Percentiles rank a stretch among this genome's conserved stretches.
Evolutionary conservation across 148 eudicot species (phyloP).

Genomic region (Rhododendron henanense): DNA sequence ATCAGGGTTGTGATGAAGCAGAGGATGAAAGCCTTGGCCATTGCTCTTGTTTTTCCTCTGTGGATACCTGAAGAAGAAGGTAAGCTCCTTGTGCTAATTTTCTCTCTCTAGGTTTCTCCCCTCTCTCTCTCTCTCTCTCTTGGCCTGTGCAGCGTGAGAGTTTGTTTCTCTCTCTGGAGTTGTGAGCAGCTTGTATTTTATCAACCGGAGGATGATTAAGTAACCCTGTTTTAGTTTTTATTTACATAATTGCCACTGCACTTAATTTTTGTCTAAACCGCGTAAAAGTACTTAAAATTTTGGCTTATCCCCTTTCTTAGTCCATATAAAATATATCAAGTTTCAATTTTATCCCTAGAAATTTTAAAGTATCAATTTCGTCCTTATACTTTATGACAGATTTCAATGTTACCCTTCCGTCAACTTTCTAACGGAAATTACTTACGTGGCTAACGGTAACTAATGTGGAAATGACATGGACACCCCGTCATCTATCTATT

Average conservation of each 20-base stretch:
- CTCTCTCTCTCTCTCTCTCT: not conserved
- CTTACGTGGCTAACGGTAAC: no score
- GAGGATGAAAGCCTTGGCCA: not conserved
- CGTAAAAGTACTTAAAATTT: not conserved
- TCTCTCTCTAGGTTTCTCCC: not conserved
- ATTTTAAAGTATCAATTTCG: no score
- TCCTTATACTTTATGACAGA: no score
- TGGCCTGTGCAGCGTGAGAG: no score
- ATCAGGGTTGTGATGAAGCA: slow-evolving; percentile 2
- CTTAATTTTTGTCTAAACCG: not conserved
- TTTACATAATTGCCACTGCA: slow-evolving; percentile 2
- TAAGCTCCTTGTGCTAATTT: not conserved
- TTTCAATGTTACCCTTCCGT: no score
- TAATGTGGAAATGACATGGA: no score
- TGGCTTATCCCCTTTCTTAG: no score
- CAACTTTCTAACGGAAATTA: no score
- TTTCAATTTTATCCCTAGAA: no score
- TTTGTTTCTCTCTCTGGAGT: not conserved
- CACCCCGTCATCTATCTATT: no score
- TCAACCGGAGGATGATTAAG: not conserved
- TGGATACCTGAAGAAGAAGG: not conserved
- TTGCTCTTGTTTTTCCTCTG: not conserved
- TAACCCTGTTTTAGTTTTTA: not conserved
- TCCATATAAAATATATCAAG: no score
- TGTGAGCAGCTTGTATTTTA: not conserved